These are phyloP conservation scores for Pseudocercospora vitis DNA, from an alignment of 2,329 filamentous ascomycete genomes.

Conservation along the genomic window DNA sequence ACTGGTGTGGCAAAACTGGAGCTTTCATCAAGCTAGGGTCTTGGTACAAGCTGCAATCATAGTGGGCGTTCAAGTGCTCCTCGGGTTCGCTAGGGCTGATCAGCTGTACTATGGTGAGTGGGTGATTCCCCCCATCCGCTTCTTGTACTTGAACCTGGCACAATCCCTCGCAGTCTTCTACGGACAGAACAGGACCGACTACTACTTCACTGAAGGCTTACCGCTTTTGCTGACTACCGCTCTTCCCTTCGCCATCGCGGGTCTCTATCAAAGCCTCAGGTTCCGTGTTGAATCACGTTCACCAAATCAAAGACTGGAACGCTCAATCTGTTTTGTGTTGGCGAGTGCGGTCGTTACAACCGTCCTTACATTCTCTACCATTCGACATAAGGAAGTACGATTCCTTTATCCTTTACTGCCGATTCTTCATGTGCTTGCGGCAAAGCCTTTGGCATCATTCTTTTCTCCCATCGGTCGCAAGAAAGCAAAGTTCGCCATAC, in stretches of 20 bases:
- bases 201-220: constrained; percentile 87
- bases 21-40: constrained; percentile 21
- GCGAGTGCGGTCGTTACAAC: constrained; percentile 59
- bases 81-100: constrained; percentile 65
- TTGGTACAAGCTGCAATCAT: constrained; percentile 20
- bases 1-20: constrained; percentile 48
- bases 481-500: constrained; percentile 51
- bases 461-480: constrained; percentile 51
- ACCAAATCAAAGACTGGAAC: constrained; percentile 1
- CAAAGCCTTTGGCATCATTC: constrained; percentile 64
- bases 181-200: constrained; percentile 84
- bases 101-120: constrained; percentile 74
- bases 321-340: constrained; percentile 49
- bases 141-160: constrained; percentile 85
- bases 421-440: constrained; percentile 77
- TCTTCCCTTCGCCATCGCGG: constrained; percentile 71
- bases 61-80: constrained; percentile 57
- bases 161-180: constrained; percentile 91
- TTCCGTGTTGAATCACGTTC: not conserved
- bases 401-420: constrained; percentile 94
- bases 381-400: constrained; percentile 94
- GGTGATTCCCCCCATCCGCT: constrained; percentile 85
- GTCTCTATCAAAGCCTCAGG: constrained; percentile 54
- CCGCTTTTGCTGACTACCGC: constrained; percentile 82
- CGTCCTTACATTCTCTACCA: constrained; percentile 65